These are phyloP conservation scores for Crithidia fasciculata DNA, from an alignment of 208 protist genomes.

Conservation along the genomic window DNA sequence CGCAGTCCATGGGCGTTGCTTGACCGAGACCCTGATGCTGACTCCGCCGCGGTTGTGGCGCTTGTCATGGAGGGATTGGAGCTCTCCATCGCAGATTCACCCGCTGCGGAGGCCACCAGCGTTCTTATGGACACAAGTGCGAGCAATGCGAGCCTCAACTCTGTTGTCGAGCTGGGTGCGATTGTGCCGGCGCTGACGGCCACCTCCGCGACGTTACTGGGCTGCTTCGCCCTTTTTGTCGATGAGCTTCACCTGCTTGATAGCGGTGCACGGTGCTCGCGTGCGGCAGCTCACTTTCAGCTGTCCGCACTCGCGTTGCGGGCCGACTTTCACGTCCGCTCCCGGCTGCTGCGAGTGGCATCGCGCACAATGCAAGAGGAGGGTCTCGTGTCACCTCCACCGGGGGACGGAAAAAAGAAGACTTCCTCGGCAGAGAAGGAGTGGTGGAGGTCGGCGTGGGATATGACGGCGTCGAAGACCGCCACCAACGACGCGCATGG, in stretches of 20 bases:
- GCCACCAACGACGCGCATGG: neutral
- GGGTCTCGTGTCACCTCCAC: neutral
- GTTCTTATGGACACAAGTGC: slow-evolving; percentile 15
- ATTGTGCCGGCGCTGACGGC: slow-evolving; percentile 27
- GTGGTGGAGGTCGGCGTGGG: slow-evolving; percentile 27
- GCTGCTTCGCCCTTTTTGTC: slow-evolving; percentile 32
- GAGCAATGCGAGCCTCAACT: slow-evolving; percentile 6
- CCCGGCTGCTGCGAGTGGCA: slow-evolving; percentile 15
- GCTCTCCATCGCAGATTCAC: slow-evolving; percentile 11
- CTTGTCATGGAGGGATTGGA: slow-evolving; percentile 30
- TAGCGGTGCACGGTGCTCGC: slow-evolving; percentile 4
- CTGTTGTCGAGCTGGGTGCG: slow-evolving; percentile 14
- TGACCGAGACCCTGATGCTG: neutral
- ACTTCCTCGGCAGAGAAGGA: neutral
- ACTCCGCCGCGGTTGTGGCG: slow-evolving; percentile 20
- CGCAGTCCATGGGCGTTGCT: slow-evolving; percentile 9
- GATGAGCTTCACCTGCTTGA: slow-evolving; percentile 18
- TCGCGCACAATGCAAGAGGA: slow-evolving; percentile 12
- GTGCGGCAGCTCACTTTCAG: slow-evolving; percentile 13
- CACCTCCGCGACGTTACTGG: slow-evolving; percentile 29
- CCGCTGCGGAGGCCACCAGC: neutral
- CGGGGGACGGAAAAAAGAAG: neutral
- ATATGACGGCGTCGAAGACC: slow-evolving; percentile 7
- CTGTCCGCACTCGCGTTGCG: neutral
- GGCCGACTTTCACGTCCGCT: slow-evolving; percentile 17